These are phyloP conservation scores for Sanghuangporus baumii DNA, from an alignment of 1,284 basidiomycete genomes.

Conservation along the genomic window DNA sequence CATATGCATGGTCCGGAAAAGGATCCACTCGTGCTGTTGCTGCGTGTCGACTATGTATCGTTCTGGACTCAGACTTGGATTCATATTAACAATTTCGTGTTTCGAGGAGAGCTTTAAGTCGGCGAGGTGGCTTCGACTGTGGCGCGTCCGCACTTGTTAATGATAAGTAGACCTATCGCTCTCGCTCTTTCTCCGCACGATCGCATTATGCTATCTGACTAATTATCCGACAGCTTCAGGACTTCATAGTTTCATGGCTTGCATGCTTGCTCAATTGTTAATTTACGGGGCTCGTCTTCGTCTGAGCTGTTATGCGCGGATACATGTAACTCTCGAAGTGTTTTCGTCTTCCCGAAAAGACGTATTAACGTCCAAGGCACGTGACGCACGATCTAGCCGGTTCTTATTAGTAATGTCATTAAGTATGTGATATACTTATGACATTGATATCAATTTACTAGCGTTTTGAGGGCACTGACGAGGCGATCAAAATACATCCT, in stretches of 20 bases:
- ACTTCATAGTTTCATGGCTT: not conserved
- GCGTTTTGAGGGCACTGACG: too few species aligned
- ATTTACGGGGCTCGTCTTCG: not conserved
- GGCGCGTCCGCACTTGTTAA: not conserved
- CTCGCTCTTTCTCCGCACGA: not conserved
- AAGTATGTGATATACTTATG: too few species aligned
- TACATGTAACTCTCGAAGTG: too few species aligned
- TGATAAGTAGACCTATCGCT: not conserved
- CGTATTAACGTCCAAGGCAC: too few species aligned
- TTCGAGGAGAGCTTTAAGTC: not conserved
- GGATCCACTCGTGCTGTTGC: not conserved
- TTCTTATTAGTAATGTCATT: too few species aligned
- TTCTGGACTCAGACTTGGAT: not conserved
- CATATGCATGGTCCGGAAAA: not conserved
- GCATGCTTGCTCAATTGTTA: not conserved
- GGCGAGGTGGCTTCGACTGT: not conserved
- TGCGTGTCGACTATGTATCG: not conserved
- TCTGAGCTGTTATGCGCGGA: too few species aligned
- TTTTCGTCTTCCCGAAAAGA: too few species aligned
- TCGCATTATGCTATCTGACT: not conserved
- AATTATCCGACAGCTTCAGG: not conserved
- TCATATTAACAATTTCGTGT: not conserved
- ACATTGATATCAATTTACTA: too few species aligned
- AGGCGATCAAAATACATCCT: too few species aligned
- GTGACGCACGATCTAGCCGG: too few species aligned